A percentile compares a stretch with the other conserved stretches of the same genome.
Evolutionary conservation across 169 alveolate species (phyloP).

Genomic region (Eimeria falciformis): DNA sequence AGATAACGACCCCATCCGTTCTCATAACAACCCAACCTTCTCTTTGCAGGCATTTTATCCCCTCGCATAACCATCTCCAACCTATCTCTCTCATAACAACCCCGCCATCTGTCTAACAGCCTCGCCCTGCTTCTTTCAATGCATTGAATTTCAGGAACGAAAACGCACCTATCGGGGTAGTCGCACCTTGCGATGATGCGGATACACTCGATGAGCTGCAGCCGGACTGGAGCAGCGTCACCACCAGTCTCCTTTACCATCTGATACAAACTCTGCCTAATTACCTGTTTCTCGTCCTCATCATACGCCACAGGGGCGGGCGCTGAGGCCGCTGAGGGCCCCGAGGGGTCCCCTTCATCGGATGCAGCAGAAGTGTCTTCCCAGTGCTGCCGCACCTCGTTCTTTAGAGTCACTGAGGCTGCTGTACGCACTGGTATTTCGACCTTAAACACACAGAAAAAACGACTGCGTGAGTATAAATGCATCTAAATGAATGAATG

Average conservation of each 20-base stretch:
- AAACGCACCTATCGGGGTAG: slow-evolving; percentile 7
- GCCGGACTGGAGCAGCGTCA: slow-evolving; percentile 22
- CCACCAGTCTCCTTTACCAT: not conserved
- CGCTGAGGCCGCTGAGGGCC: slow-evolving; percentile 4
- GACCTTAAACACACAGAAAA: not conserved
- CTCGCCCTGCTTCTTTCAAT: no score
- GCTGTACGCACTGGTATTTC: slow-evolving; percentile 44
- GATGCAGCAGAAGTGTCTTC: not conserved
- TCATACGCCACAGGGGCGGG: not conserved
- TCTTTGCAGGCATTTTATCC: no score
- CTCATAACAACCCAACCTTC: not conserved
- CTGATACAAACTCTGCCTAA: slow-evolving; percentile 1
- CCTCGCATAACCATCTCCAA: no score
- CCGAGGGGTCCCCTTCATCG: slow-evolving; percentile 1
- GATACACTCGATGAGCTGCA: slow-evolving; percentile 61
- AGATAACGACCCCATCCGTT: not conserved
- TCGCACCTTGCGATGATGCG: slow-evolving; percentile 42
- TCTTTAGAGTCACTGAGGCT: slow-evolving; percentile 70
- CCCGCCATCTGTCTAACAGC: not conserved
- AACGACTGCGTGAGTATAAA: not conserved
- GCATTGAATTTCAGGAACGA: not conserved
- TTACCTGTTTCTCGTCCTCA: slow-evolving; percentile 34
- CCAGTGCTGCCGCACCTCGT: slow-evolving; percentile 65
- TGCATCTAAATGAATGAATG: not conserved
- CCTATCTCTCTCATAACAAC: not conserved